phyloP scores from a whole-genome alignment of 768 basidiomycete species.

The Artomyces pyxidatus region DNA sequence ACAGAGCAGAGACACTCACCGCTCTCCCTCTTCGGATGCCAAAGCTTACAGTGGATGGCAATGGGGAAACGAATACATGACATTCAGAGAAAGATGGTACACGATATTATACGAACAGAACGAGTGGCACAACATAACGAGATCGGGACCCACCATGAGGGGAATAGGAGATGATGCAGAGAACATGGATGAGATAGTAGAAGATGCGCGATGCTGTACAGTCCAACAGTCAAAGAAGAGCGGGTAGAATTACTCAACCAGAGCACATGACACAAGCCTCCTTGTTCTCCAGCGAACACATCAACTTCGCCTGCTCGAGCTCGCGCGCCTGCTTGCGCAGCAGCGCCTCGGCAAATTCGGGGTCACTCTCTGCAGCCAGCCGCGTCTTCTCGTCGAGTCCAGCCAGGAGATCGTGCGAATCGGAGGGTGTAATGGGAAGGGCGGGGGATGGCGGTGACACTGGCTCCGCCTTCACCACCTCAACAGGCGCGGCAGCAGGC shows the following conservation, averaged over 20 bases:
- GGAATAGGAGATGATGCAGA: neutral
- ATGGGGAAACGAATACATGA: too few relatives aligned
- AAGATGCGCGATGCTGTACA: neutral
- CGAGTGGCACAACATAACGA: too few relatives aligned
- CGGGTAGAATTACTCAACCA: slow-evolving; percentile 34
- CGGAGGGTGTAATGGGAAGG: slow-evolving; percentile 14
- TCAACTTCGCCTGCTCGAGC: slow-evolving; percentile 70
- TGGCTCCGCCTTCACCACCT: slow-evolving; percentile 16
- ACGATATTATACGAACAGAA: too few relatives aligned
- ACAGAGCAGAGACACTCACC: too few relatives aligned
- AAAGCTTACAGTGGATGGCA: too few relatives aligned
- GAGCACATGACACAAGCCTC: slow-evolving; percentile 93
- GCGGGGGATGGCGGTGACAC: slow-evolving; percentile 24
- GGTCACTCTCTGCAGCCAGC: slow-evolving; percentile 50
- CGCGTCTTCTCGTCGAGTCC: slow-evolving; percentile 41
- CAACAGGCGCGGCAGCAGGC: slow-evolving; percentile 2
- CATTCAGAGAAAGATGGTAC: too few relatives aligned
- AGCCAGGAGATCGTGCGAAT: slow-evolving; percentile 21
- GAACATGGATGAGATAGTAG: neutral
- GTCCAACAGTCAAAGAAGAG: neutral
- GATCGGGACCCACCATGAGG: too few relatives aligned
- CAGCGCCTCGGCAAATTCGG: slow-evolving; percentile 77
- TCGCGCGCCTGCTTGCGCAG: slow-evolving; percentile 63
- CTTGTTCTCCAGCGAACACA: slow-evolving; percentile 89
- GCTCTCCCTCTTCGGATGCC: too few relatives aligned